Evolutionary conservation across 31 red algal species (phyloP).

Genomic region (Porphyra umbilicalis): DNA sequence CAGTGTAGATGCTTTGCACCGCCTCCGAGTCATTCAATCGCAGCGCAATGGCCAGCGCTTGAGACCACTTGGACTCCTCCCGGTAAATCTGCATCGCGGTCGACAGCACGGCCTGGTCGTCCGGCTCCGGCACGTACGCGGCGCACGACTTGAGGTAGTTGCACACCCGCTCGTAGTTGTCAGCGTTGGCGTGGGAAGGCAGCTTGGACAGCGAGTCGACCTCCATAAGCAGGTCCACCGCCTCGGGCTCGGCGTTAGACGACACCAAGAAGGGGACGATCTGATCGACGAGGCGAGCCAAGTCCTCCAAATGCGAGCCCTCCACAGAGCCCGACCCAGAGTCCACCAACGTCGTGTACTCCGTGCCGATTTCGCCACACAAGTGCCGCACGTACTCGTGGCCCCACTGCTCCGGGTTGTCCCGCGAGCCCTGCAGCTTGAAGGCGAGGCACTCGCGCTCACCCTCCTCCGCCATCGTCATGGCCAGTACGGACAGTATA

Average conservation of each 20-base stretch:
- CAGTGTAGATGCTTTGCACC: slow-evolving; percentile 51
- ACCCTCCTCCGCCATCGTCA: slow-evolving; percentile 90
- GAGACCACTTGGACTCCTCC: slow-evolving; percentile 28
- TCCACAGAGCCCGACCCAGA: background rate
- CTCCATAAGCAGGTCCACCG: slow-evolving; percentile 92
- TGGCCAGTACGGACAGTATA: slow-evolving; percentile 92
- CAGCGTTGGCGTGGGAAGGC: slow-evolving; percentile 41
- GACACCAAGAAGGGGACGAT: slow-evolving; percentile 89
- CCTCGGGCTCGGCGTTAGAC: slow-evolving; percentile 92
- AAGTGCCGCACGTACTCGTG: slow-evolving; percentile 97
- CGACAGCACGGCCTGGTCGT: slow-evolving; percentile 60
- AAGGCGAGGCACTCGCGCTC: slow-evolving; percentile 66
- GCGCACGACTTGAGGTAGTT: slow-evolving; percentile 82
- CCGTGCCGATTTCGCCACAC: slow-evolving; percentile 86
- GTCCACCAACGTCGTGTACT: slow-evolving; percentile 19
- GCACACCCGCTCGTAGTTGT: slow-evolving; percentile 80
- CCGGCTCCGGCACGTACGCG: slow-evolving; percentile 66
- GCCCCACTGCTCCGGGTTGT: slow-evolving; percentile 77
- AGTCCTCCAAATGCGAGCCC: slow-evolving; percentile 12
- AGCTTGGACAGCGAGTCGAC: slow-evolving; percentile 62
- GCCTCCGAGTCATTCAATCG: slow-evolving; percentile 41
- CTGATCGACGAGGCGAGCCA: slow-evolving; percentile 54
- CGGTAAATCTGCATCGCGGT: slow-evolving; percentile 70
- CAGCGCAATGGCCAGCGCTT: slow-evolving; percentile 89
- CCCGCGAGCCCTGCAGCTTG: slow-evolving; percentile 58